A percentile compares a stretch with the other conserved stretches of the same genome.
phyloP scores from a whole-genome alignment of 1,139 yeast species.

The Scheffersomyces quercinus region DNA sequence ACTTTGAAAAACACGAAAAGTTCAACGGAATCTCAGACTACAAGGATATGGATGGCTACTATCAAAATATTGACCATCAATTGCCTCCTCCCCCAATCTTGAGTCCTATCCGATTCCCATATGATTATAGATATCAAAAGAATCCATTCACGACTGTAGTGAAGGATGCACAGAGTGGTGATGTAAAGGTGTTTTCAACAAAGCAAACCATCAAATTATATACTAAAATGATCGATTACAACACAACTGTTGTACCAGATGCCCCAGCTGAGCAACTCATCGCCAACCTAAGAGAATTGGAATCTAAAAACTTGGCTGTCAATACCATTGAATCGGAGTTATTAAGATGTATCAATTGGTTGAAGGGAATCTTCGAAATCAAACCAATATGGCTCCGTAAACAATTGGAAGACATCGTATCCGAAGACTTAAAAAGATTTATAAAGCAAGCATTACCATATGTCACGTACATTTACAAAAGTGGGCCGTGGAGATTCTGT shows the following conservation, averaged over 20 bases:
- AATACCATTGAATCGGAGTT: conserved; percentile 33
- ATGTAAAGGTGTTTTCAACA: conserved; percentile 40
- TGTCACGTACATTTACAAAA: conserved; percentile 74
- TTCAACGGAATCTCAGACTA: conserved; percentile 36
- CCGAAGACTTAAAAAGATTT: conserved; percentile 44
- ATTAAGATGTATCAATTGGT: conserved; percentile 52
- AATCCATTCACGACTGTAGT: conserved; percentile 54
- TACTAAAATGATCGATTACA: conserved; percentile 44
- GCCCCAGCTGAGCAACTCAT: conserved; percentile 39
- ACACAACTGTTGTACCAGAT: conserved; percentile 28
- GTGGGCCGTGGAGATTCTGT: conserved; percentile 97
- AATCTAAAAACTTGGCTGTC: conserved; percentile 19
- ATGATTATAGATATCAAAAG: conserved; percentile 51
- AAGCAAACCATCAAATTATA: conserved; percentile 43
- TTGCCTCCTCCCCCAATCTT: conserved; percentile 87
- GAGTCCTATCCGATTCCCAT: conserved; percentile 75
- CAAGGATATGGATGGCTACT: conserved; percentile 23
- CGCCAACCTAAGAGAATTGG: conserved; percentile 31
- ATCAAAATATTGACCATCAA: conserved; percentile 52
- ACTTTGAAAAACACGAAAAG: conserved; percentile 39
- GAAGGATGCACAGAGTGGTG: conserved; percentile 68
- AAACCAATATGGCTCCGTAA: conserved; percentile 89
- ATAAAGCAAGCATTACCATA: conserved; percentile 80
- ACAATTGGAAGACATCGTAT: conserved; percentile 60
- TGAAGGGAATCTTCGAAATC: conserved; percentile 55